A percentile compares a stretch with the other conserved stretches of the same genome.
Conservation (phyloP, 2,329 filamentous ascomycete species). For the Ophiostoma ips region DNA sequence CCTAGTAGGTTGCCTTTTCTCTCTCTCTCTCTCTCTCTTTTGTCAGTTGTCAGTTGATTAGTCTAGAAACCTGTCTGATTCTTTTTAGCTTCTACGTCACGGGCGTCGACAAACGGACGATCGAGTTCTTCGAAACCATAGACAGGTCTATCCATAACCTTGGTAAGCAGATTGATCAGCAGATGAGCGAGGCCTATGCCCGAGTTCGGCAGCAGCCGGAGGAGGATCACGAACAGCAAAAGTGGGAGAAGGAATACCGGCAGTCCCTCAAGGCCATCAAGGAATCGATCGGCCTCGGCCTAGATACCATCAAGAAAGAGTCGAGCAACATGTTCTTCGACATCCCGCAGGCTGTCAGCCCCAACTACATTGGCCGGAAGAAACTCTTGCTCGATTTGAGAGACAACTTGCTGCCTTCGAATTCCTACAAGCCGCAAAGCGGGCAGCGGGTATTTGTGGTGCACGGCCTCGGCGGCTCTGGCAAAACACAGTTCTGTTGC, state of each 20-base stretch:
- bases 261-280: not conserved
- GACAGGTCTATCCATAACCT: too few species aligned
- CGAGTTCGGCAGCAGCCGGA: not conserved
- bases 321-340: not conserved
- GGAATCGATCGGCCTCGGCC: not conserved
- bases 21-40: not conserved
- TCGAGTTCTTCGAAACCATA: too few species aligned
- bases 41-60: too few species aligned
- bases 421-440: not conserved
- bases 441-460: not conserved
- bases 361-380: not conserved
- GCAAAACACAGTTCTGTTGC: constrained; percentile 3
- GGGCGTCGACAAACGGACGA: too few species aligned
- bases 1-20: not conserved
- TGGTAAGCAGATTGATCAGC: too few species aligned
- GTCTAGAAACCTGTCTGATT: not conserved
- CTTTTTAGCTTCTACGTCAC: not conserved
- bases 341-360: constrained; percentile 1
- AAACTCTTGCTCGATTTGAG: not conserved
- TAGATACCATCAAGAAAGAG: not conserved
- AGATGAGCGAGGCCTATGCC: too few species aligned
- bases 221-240: not conserved
- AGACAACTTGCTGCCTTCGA: not conserved
- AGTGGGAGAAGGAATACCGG: not conserved
- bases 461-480: constrained; percentile 2